Evolutionary conservation across 768 basidiomycete genomes (phyloP).

Genomic region (Psilocybe azurescens): DNA sequence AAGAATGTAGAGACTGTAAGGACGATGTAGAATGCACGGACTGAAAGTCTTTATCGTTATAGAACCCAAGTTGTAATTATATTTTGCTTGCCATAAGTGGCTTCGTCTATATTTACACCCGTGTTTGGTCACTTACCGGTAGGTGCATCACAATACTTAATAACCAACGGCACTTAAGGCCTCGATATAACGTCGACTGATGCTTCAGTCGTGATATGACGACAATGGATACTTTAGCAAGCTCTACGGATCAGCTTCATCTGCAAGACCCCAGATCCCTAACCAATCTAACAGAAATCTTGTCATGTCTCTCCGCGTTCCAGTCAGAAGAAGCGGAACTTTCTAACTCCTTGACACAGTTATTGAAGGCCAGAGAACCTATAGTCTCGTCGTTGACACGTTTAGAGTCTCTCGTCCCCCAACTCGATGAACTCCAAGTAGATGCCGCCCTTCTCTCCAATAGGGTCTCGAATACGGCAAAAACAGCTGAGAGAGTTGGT

Average conservation of each 20-base stretch:
- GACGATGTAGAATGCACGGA: too few species aligned
- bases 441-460: constrained; percentile 60
- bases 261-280: constrained; percentile 49
- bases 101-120: neutral
- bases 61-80: neutral
- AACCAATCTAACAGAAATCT: constrained; percentile 69
- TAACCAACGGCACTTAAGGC: too few species aligned
- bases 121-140: too few species aligned
- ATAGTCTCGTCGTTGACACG: constrained; percentile 65
- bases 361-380: constrained; percentile 73
- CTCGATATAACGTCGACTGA: neutral
- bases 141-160: too few species aligned
- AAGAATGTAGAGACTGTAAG: too few species aligned
- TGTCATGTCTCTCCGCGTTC: constrained; percentile 74
- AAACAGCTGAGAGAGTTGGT: constrained; percentile 89
- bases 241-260: constrained; percentile 6
- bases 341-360: constrained; percentile 70
- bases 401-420: constrained; percentile 63
- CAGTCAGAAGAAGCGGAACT: constrained; percentile 82
- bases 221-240: neutral
- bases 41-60: too few species aligned
- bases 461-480: constrained; percentile 73
- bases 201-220: neutral
- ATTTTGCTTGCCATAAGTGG: neutral
- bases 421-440: constrained; percentile 62